Evolutionary conservation across 2,329 filamentous ascomycete species (phyloP).

Genomic region (Hypoxylon sp.): DNA sequence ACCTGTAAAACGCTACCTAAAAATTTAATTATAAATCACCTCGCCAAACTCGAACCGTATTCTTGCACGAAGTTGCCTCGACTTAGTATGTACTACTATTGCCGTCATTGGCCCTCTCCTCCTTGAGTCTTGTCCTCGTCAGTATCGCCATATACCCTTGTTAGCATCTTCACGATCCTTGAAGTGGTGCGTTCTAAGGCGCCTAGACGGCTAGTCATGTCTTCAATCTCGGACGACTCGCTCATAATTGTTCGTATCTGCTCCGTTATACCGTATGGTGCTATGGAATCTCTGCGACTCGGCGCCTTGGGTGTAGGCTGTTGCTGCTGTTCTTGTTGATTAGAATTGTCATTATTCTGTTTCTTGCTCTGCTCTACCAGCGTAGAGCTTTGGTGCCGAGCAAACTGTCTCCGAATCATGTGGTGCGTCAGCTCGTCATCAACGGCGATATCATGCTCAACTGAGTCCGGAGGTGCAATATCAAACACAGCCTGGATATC

Average conservation of each 20-base stretch:
- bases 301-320: slow-evolving; percentile 51
- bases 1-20: slow-evolving; percentile 1
- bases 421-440: slow-evolving; percentile 73
- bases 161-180: slow-evolving; percentile 65
- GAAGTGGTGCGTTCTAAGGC: slow-evolving; percentile 66
- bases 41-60: not conserved
- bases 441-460: slow-evolving; percentile 70
- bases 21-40: slow-evolving; percentile 7
- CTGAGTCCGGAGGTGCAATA: slow-evolving; percentile 74
- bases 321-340: slow-evolving; percentile 21
- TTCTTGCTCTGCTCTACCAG: slow-evolving; percentile 34
- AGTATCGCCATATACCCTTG: slow-evolving; percentile 54
- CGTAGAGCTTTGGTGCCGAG: slow-evolving; percentile 61
- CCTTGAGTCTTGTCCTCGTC: slow-evolving; percentile 38
- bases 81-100: slow-evolving; percentile 44
- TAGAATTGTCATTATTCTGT: slow-evolving; percentile 29
- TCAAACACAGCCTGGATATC: slow-evolving; percentile 83
- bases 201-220: slow-evolving; percentile 62
- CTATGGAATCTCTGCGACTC: slow-evolving; percentile 69
- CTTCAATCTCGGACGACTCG: slow-evolving; percentile 62
- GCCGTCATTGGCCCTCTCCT: slow-evolving; percentile 50
- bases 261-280: slow-evolving; percentile 65
- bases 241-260: slow-evolving; percentile 66
- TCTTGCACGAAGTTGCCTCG: slow-evolving; percentile 42
- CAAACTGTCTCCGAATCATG: slow-evolving; percentile 71